Base-by-base conservation (phyloP, 768 basidiomycete species). In the Mycena amicta region DNA sequence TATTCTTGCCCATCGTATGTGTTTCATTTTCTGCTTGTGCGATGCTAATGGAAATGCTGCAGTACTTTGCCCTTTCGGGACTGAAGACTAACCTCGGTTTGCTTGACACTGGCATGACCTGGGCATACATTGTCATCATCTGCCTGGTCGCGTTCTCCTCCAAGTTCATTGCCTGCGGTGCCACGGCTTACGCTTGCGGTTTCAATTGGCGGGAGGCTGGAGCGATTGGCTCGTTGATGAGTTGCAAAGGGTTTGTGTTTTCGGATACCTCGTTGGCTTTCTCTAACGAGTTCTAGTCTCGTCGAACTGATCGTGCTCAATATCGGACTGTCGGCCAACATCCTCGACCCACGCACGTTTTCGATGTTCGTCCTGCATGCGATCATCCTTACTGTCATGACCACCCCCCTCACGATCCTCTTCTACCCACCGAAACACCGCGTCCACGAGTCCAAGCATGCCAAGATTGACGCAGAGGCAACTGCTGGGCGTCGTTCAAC, bases 271-370 rank as follows among this genome's bases (percentile, higher is more conserved):
- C 37, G 23, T 53, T 46, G 26, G 8, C 23, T n/a, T 37, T 26
- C 12, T 53, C 6, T 33, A 54, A 37, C 3, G 40, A 31, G 31
- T 16, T 26, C 25, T 57, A 87, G 85, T 30, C 76, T 87, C 22
- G 92, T 95, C 25, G 93, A 95, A 70, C 84, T 95, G 27, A 95
- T 97, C 62, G 93, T 95, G 6, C 83, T 95, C 67, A 97, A 97
- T 68, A 86, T 95, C 61, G 94, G 94, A 50, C 78, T 92, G 6
- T 71, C 78, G 59, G 91, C 91, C 2, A 73, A 74, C 13, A 86
- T 91, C 55, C 77, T 90, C 46, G 78, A 84, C 66, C 72, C 77
- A 0, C 81, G 84, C 25, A 83, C 89, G 12, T 93, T 95, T 77
- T 90, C 92, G 0, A 94, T 95, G 90, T 93, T 95, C 62, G 93